Evolutionary conservation across 495 filamentous ascomycete genomes (phyloP).

Genomic region (Aspergillus steynii): DNA sequence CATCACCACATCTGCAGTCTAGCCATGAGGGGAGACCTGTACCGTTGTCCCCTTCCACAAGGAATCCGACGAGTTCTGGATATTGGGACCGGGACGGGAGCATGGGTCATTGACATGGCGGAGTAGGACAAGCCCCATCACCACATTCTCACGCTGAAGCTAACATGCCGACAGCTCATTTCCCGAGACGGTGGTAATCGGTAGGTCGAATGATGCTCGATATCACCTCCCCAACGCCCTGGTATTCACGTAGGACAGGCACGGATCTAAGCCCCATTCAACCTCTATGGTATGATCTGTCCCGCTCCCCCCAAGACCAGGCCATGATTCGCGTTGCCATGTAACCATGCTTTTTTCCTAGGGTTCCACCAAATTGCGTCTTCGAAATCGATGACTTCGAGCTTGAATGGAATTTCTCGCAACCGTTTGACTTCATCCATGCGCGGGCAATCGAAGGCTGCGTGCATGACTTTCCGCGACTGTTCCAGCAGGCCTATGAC

Average conservation of each 20-base stretch:
- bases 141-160: not conserved
- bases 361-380: conserved; percentile 30
- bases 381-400: conserved; percentile 37
- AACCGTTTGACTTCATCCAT: conserved; percentile 35
- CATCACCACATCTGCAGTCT: conserved; percentile 51
- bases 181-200: conserved; percentile 18
- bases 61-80: conserved; percentile 44
- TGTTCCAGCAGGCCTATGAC: conserved; percentile 21
- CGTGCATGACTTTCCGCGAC: conserved; percentile 30
- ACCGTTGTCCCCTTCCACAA: conserved; percentile 50
- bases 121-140: conserved; percentile 26
- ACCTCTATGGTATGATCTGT: conserved; percentile 43
- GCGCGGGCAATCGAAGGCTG: conserved; percentile 36
- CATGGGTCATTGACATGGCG: conserved; percentile 57
- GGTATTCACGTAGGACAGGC: conserved; percentile 18
- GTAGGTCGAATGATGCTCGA: conserved; percentile 2
- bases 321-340: not conserved
- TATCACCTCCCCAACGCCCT: not conserved
- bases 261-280: conserved; percentile 55
- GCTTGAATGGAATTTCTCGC: conserved; percentile 25
- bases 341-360: conserved; percentile 10
- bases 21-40: conserved; percentile 44
- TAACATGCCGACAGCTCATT: conserved; percentile 8
- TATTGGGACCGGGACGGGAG: conserved; percentile 48
- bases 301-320: conserved; percentile 24